Evolutionary conservation across 345 rosid species (phyloP), one percentile per base, ranked within the genome.

Genomic region (Anastatica hierochuntica): DNA sequence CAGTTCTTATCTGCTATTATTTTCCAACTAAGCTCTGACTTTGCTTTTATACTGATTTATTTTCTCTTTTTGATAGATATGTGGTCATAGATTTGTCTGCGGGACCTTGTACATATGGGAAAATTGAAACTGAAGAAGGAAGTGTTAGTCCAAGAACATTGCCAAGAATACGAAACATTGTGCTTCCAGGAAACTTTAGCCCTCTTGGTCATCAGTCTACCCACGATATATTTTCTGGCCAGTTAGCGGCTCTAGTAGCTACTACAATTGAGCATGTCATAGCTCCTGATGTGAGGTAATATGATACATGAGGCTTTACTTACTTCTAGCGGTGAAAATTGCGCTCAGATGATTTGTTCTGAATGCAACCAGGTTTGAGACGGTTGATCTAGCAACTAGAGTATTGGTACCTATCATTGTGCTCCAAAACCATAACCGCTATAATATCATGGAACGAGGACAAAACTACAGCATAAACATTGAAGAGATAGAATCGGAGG

Each of bases 91-190:
- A 92, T 75, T 85, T 94, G 62, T 88, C 99, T 55, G 97, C 99
- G 23, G 99, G 99, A 30, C 99, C 99, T 49, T 94, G 99, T 75
- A 94, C 95, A 9, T 94, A 85, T 64, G 99, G 99, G 49, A 94
- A 85, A 76, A 94, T 94, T 50, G 99, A 94, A 85, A 88, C 97
- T 49, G 97, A 94, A 73, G 99, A 94, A 73, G 99, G 99, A 49
- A 94, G 95, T 74, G 90, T 88, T 69, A 81, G 94, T 68, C 63
- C 76, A 36, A 79, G 94, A 80, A 83, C 90, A 29, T 56, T 92
- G 57, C 98, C 97, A 4, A 77, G 94, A 64, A 73, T 94, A 41
- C 74, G 78, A 29, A 83, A 76, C 70, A 64, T 79, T 50, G 58
- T 81, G 72, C 73, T 80, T 60, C 77, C 90, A 40, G 72, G 67